A percentile compares a stretch with the other conserved stretches of the same genome.
These are phyloP conservation scores for Begonia fuchsioides DNA, from an alignment of 306 rosid species.

Conservation along the genomic window DNA sequence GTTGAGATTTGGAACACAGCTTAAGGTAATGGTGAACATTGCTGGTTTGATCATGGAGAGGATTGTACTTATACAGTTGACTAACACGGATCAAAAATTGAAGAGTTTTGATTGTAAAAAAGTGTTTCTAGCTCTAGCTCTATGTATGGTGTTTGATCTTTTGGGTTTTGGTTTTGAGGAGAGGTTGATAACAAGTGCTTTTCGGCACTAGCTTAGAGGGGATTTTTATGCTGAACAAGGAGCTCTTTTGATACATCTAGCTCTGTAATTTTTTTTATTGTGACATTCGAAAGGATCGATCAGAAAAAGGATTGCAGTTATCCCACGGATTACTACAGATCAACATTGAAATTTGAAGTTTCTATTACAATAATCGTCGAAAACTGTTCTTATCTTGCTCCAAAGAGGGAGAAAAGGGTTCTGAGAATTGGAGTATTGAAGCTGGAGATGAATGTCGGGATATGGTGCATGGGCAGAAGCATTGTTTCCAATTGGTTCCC, in stretches of 20 bases:
- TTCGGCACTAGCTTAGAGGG: no score
- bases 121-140: constrained; percentile 15
- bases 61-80: constrained; percentile 35
- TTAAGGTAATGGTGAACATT: constrained; percentile 26
- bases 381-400: constrained; percentile 2
- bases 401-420: constrained; percentile 13
- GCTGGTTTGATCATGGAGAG: constrained; percentile 48
- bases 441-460: constrained; percentile 81
- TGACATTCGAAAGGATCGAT: no score
- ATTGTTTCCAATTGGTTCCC: constrained; percentile 78
- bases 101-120: constrained; percentile 10
- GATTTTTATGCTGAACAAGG: constrained; percentile 3
- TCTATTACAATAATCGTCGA: constrained; percentile 5
- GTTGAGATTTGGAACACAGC: constrained; percentile 33
- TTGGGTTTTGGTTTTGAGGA: constrained; percentile 13
- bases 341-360: not conserved
- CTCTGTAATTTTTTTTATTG: no score
- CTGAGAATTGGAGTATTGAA: constrained; percentile 37
- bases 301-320: not conserved
- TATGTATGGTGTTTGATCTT: constrained; percentile 5
- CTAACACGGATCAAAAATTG: constrained; percentile 31
- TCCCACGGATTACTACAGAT: constrained; percentile 6
- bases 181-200: constrained; percentile 22
- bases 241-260: not conserved
- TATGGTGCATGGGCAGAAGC: constrained; percentile 99